Percentiles rank a stretch among this genome's conserved stretches.
phyloP scores from a whole-genome alignment of 495 filamentous ascomycete species.

The Trichocladium uniseriatum region DNA sequence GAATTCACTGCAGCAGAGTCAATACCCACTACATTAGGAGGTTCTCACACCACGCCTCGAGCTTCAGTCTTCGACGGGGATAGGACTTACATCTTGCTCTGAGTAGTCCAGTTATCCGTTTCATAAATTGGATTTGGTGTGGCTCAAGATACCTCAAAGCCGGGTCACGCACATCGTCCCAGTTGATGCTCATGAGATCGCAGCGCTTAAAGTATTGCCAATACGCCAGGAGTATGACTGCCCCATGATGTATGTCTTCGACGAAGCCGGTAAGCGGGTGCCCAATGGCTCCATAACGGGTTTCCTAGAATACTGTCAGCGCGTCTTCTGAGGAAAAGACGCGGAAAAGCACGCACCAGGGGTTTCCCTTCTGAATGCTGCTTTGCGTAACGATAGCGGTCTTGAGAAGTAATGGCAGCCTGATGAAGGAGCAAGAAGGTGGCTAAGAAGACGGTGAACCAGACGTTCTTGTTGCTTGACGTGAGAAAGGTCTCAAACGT shows the following conservation, averaged over 20 bases:
- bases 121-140: constrained; percentile 14
- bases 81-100: constrained; percentile 11
- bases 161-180: constrained; percentile 8
- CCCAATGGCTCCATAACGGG: constrained; percentile 17
- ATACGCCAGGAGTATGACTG: constrained; percentile 17
- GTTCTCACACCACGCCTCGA: too few relatives aligned
- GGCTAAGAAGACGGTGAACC: constrained; percentile 34
- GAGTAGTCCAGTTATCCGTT: constrained; percentile 7
- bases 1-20: constrained; percentile 10
- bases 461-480: constrained; percentile 23
- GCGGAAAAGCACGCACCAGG: background rate
- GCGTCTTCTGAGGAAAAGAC: background rate
- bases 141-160: constrained; percentile 10
- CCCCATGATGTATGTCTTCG: constrained; percentile 20
- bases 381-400: constrained; percentile 12
- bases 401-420: constrained; percentile 11
- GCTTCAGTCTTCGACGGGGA: too few relatives aligned
- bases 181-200: constrained; percentile 18
- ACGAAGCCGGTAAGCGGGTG: constrained; percentile 15
- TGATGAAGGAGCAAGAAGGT: constrained; percentile 31
- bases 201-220: constrained; percentile 25
- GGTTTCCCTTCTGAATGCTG: constrained; percentile 8
- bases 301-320: constrained; percentile 12
- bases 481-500: constrained; percentile 25
- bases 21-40: too few relatives aligned